Conservation (phyloP, 345 rosid species). For the Bruguiera sexangula region DNA sequence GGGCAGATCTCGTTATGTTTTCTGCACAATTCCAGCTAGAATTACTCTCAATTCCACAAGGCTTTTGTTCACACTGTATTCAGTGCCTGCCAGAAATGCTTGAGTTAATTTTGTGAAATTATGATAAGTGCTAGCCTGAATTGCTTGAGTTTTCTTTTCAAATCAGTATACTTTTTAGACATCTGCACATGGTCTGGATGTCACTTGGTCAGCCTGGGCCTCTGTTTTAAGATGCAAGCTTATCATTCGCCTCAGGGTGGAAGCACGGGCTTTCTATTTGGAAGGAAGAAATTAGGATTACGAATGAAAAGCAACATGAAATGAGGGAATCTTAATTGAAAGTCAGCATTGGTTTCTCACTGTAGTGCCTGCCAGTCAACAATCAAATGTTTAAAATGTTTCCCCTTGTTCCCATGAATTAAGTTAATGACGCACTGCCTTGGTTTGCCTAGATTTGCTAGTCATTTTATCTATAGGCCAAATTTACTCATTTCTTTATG, state of each 20-base stretch:
- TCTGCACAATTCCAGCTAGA: neutral
- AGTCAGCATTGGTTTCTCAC: too few relatives aligned
- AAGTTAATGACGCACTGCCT: too few relatives aligned
- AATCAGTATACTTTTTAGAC: neutral
- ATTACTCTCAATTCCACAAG: neutral
- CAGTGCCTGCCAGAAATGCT: too few relatives aligned
- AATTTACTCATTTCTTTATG: too few relatives aligned
- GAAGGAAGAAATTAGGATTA: neutral
- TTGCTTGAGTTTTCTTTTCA: neutral
- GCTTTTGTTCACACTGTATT: too few relatives aligned
- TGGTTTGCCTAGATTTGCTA: too few relatives aligned
- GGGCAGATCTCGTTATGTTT: slow-evolving; percentile 13
- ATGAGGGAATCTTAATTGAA: too few relatives aligned
- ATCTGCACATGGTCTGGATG: neutral
- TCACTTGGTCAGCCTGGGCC: neutral
- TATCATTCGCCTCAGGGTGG: neutral
- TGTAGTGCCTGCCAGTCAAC: too few relatives aligned
- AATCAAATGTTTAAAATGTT: too few relatives aligned
- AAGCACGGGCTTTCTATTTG: neutral
- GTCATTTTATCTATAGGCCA: too few relatives aligned
- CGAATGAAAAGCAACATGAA: neutral
- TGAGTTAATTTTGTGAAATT: too few relatives aligned
- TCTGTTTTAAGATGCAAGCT: neutral
- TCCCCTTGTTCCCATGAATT: too few relatives aligned
- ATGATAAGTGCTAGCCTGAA: neutral